A percentile compares a stretch with the other conserved stretches of the same genome.
These are phyloP conservation scores for Nitzschia palea DNA, from an alignment of 108 stramenopile species.

Conservation along the genomic window DNA sequence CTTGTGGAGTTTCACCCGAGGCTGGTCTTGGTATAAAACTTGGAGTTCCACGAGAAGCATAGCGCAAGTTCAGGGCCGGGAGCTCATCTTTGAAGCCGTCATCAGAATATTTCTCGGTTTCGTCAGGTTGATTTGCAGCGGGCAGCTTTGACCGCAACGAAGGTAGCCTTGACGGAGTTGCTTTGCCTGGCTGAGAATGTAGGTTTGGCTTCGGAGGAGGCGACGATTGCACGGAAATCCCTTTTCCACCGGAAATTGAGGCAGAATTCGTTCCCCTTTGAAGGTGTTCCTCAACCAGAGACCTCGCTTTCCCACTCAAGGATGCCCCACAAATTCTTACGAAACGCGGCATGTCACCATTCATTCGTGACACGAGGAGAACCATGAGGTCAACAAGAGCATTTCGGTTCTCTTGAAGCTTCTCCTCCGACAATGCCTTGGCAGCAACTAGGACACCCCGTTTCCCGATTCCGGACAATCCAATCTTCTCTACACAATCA, in stretches of 20 bases:
- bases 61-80: slow-evolving; percentile 35
- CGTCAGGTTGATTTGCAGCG: neutral
- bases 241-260: no score
- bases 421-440: slow-evolving; percentile 72
- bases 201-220: no score
- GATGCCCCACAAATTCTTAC: slow-evolving; percentile 60
- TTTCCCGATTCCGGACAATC: slow-evolving; percentile 75
- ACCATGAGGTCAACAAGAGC: slow-evolving; percentile 72
- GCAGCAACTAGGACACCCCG: slow-evolving; percentile 59
- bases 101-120: neutral
- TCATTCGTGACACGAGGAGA: slow-evolving; percentile 60
- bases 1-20: no score
- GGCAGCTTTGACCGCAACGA: neutral
- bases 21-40: slow-evolving; percentile 1
- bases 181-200: neutral
- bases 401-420: slow-evolving; percentile 63
- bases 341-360: slow-evolving; percentile 65
- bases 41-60: neutral
- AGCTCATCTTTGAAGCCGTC: slow-evolving; percentile 39
- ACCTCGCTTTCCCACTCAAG: slow-evolving; percentile 50
- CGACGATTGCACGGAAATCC: no score
- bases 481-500: slow-evolving; percentile 57
- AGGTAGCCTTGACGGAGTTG: slow-evolving; percentile 13
- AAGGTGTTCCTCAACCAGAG: slow-evolving; percentile 58
- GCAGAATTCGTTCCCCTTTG: slow-evolving; percentile 18